Evolutionary conservation across 2,329 filamentous ascomycete genomes (phyloP).

Genomic region (Aspergillus brasiliensis): DNA sequence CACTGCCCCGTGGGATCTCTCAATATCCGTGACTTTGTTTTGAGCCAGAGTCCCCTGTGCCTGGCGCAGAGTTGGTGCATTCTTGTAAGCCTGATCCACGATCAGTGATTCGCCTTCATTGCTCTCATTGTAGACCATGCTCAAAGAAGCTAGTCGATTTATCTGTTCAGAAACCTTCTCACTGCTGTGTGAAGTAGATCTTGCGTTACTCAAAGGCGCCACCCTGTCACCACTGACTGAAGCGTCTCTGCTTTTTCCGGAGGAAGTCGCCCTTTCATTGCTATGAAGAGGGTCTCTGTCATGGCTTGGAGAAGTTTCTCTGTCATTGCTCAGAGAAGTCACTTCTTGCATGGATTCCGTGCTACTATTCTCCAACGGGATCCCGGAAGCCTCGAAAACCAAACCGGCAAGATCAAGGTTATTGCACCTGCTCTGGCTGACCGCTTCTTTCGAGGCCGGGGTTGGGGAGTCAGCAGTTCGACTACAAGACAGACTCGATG

Average conservation of each 20-base stretch:
- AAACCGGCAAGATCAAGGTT: conserved; percentile 13
- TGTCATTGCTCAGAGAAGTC: not conserved
- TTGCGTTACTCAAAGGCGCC: not conserved
- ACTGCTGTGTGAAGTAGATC: not conserved
- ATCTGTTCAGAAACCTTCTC: not conserved
- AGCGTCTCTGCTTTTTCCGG: not conserved
- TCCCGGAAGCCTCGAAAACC: not conserved
- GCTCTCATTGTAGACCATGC: not conserved
- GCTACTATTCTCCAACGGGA: not conserved
- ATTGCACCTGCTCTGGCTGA: not conserved
- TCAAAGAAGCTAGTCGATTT: conserved; percentile 8
- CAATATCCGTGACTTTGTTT: conserved; percentile 17
- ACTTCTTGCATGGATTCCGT: not conserved
- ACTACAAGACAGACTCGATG: conserved; percentile 1
- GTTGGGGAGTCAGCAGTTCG: not conserved
- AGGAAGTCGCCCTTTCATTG: not conserved
- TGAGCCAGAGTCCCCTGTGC: conserved; percentile 5
- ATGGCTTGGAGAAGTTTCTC: not conserved
- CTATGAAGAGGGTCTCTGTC: not conserved
- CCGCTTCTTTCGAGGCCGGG: not conserved
- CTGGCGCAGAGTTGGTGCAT: not conserved
- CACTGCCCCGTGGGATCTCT: conserved; percentile 10
- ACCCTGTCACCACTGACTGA: not conserved
- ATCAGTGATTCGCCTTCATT: not conserved
- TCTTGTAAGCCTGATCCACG: not conserved